Evolutionary conservation across 768 basidiomycete genomes (phyloP).

Genomic region (Amanita muscaria): DNA sequence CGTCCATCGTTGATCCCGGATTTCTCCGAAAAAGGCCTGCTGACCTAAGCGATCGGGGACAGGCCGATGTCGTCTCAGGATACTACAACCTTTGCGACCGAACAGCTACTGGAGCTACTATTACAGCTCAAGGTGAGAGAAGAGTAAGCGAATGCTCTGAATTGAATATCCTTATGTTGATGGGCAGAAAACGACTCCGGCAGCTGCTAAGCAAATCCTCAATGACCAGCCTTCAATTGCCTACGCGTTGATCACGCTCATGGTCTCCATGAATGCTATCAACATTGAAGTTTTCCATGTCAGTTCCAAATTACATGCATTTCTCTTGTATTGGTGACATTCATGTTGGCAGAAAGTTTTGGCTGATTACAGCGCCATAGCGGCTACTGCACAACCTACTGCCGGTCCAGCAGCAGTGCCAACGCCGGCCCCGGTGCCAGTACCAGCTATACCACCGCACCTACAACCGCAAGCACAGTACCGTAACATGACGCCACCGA

Average conservation of each 20-base stretch:
- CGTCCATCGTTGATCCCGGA: too few relatives aligned
- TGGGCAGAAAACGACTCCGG: conserved; percentile 65
- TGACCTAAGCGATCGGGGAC: too few relatives aligned
- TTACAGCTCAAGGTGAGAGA: conserved; percentile 61
- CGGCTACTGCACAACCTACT: conserved; percentile 13
- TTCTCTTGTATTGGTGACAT: conserved; percentile 4
- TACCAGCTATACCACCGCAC: conserved; percentile 41
- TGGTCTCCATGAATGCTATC: conserved; percentile 71
- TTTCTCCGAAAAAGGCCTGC: too few relatives aligned
- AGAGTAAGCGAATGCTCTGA: not conserved
- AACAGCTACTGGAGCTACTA: conserved; percentile 66
- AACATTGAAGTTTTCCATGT: conserved; percentile 74
- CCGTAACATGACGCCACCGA: conserved; percentile 26
- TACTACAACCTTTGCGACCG: conserved; percentile 46
- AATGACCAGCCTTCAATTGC: conserved; percentile 69
- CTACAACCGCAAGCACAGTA: conserved; percentile 24
- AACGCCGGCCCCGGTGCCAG: conserved; percentile 22
- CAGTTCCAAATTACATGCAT: not conserved
- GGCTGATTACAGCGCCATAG: conserved; percentile 36
- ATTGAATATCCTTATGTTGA: conserved; percentile 1
- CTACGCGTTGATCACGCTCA: conserved; percentile 66
- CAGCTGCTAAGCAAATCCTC: conserved; percentile 58
- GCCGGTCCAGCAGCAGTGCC: too few relatives aligned
- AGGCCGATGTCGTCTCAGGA: conserved; percentile 44
- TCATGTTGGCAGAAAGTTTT: conserved; percentile 44